Evolutionary conservation across 208 protist genomes (phyloP).

Genomic region (Leishmania turanica): DNA sequence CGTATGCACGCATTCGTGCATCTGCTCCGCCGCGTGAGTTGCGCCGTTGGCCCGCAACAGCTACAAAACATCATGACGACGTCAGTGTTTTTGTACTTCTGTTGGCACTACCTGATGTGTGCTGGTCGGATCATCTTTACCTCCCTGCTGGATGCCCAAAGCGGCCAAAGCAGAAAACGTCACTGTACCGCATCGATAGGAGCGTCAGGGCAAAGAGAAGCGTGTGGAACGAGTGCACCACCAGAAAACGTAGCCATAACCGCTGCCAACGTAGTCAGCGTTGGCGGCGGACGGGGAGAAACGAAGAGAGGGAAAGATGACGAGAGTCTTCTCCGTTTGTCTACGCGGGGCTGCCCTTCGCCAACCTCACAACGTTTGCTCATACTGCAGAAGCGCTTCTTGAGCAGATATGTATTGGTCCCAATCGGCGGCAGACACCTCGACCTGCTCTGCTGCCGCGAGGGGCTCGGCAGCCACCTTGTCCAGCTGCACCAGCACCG

Average conservation of each 20-base stretch:
- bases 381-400: slow-evolving; percentile 18
- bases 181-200: background rate
- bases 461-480: background rate
- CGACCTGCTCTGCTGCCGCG: background rate
- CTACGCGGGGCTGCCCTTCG: background rate
- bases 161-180: background rate
- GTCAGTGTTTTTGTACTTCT: background rate
- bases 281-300: too few species aligned
- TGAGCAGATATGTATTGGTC: slow-evolving; percentile 22
- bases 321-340: background rate
- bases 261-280: background rate
- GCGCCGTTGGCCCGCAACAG: background rate
- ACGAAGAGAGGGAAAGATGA: background rate
- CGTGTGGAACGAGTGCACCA: background rate
- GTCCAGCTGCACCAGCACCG: slow-evolving; percentile 37
- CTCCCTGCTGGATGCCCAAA: background rate
- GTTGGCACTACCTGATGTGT: background rate
- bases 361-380: slow-evolving; percentile 4
- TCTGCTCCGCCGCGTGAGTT: background rate
- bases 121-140: background rate
- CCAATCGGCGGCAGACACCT: slow-evolving; percentile 13
- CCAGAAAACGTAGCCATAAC: background rate
- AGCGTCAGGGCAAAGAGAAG: background rate
- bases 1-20: background rate
- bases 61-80: background rate